phyloP scores from a whole-genome alignment of 2,329 filamentous ascomycete genomes.

The Fusarium compactum region DNA sequence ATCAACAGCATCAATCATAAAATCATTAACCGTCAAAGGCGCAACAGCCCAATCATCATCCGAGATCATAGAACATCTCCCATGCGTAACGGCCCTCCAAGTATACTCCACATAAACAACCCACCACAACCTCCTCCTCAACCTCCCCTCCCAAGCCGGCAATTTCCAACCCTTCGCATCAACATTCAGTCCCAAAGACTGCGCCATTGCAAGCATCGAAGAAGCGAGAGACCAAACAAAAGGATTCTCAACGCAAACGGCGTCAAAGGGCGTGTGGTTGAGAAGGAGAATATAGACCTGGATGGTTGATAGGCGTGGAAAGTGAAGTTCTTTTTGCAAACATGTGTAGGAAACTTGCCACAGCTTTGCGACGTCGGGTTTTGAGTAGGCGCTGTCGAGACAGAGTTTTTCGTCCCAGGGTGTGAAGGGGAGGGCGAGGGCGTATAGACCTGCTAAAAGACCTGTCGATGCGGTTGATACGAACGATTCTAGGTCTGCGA shows the following conservation, averaged over 20 bases:
- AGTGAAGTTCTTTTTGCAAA: neutral
- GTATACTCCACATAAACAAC: conserved; percentile 7
- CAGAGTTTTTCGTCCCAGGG: conserved; percentile 15
- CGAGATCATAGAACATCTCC: neutral
- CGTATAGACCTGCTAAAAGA: neutral
- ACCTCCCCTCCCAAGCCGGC: neutral
- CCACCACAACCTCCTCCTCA: conserved; percentile 6
- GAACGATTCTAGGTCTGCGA: neutral
- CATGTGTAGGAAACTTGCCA: conserved; percentile 8
- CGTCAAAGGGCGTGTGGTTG: neutral
- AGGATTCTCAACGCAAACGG: neutral
- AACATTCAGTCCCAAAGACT: neutral
- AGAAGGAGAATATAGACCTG: neutral
- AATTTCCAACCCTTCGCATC: neutral
- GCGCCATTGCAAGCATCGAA: conserved; percentile 1
- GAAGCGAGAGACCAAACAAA: neutral
- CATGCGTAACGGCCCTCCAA: conserved; percentile 4
- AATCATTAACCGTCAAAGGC: neutral
- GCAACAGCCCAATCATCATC: neutral
- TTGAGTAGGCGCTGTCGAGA: conserved; percentile 11
- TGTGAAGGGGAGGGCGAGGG: conserved; percentile 3
- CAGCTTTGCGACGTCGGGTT: neutral
- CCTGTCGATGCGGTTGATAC: neutral
- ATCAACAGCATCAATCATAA: accelerated
- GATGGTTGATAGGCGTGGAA: neutral